A percentile compares a stretch with the other conserved stretches of the same genome.
Conservation (phyloP, 1,284 basidiomycete species). For the Fomitopsis palustris region DNA sequence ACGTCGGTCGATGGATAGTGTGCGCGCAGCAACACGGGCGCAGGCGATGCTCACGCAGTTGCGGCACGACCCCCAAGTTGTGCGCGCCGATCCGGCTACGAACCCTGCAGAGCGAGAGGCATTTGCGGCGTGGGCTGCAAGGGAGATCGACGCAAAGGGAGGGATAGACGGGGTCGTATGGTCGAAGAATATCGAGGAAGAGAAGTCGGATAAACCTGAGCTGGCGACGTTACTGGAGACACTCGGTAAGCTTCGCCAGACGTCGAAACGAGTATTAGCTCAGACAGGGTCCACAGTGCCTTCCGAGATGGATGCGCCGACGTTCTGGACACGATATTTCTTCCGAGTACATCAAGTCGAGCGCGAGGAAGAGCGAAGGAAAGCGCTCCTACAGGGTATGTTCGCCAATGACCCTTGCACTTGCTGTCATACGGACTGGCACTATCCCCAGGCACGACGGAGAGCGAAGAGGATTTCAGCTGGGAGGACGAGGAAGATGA, state of each 20-base stretch:
- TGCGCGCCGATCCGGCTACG: conserved; percentile 72
- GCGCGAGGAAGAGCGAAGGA: conserved; percentile 78
- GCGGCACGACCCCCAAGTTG: conserved; percentile 70
- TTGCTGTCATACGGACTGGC: conserved; percentile 2
- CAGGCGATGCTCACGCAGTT: conserved; percentile 76
- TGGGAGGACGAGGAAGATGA: conserved; percentile 81
- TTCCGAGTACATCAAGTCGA: conserved; percentile 88
- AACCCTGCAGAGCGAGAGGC: conserved; percentile 49
- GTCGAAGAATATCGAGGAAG: conserved; percentile 46
- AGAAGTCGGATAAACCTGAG: conserved; percentile 47
- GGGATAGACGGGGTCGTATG: conserved; percentile 57
- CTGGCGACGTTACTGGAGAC: conserved; percentile 56
- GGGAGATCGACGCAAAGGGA: conserved; percentile 47
- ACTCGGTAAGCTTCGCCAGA: conserved; percentile 47
- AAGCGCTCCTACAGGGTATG: conserved; percentile 75
- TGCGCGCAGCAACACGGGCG: conserved; percentile 66
- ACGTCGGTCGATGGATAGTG: conserved; percentile 38
- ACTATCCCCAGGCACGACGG: conserved; percentile 40
- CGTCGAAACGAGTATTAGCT: background rate
- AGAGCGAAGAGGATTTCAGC: conserved; percentile 74
- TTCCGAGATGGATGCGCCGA: conserved; percentile 57
- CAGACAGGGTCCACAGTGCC: conserved; percentile 54
- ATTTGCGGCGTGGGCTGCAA: conserved; percentile 60
- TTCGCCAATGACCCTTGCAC: conserved; percentile 1
- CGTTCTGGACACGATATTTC: conserved; percentile 91